A percentile compares a stretch with the other conserved stretches of the same genome.
Evolutionary conservation across 495 filamentous ascomycete species (phyloP).

Genomic region (Trichocladium uniseriatum): DNA sequence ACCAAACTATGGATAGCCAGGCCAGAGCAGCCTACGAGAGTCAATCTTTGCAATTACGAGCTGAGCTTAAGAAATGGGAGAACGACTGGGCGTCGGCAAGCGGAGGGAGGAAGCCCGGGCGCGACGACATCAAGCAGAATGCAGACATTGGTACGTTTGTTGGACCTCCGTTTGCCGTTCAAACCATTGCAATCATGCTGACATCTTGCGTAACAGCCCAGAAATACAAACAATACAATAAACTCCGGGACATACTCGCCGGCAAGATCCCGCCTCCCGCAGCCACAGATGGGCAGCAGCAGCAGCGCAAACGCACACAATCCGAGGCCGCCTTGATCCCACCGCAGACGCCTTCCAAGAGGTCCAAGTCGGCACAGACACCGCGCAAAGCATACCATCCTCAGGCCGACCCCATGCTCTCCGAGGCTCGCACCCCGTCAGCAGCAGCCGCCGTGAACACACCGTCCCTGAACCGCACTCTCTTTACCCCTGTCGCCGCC

Average conservation of each 20-base stretch:
- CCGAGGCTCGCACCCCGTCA: conserved; percentile 34
- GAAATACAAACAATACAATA: conserved; percentile 89
- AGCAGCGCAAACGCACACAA: conserved; percentile 27
- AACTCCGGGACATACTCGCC: conserved; percentile 52
- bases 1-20: conserved; percentile 35
- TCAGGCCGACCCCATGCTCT: background rate
- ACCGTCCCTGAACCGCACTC: conserved; percentile 45
- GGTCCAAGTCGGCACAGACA: conserved; percentile 22
- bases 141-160: conserved; percentile 60
- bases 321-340: conserved; percentile 28
- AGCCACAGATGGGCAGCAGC: conserved; percentile 27
- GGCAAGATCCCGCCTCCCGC: conserved; percentile 36
- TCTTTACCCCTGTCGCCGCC: conserved; percentile 46
- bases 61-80: conserved; percentile 83
- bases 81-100: conserved; percentile 59
- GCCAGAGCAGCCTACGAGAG: conserved; percentile 31
- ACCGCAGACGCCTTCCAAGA: conserved; percentile 41
- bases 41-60: conserved; percentile 46
- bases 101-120: conserved; percentile 64
- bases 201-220: conserved; percentile 41
- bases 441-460: conserved; percentile 37
- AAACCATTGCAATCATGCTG: background rate
- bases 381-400: conserved; percentile 31
- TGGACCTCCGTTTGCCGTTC: background rate
- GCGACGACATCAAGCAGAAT: conserved; percentile 80